These are phyloP conservation scores for Stemphylium beticola DNA, from an alignment of 2,329 filamentous ascomycete species.

Conservation along the genomic window DNA sequence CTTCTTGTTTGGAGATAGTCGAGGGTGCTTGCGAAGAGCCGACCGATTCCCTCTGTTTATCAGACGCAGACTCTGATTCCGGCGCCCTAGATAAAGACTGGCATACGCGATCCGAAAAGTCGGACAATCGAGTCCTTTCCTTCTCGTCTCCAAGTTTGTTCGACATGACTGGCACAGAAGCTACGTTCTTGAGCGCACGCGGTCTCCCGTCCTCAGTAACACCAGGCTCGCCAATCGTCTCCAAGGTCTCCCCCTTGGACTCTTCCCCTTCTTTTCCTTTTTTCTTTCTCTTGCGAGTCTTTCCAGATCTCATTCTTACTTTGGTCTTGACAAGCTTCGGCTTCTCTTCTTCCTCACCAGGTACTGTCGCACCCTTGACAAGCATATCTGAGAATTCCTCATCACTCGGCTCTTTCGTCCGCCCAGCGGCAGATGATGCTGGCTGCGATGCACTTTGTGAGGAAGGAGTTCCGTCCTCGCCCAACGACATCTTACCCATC, in stretches of 20 bases:
- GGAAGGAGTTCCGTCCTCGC: conserved; percentile 9
- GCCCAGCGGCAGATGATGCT: background rate
- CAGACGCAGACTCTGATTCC: conserved; percentile 33
- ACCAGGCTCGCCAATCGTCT: conserved; percentile 14
- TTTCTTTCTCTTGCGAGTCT: conserved; percentile 33
- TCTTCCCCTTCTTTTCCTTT: conserved; percentile 23
- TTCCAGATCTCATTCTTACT: conserved; percentile 44
- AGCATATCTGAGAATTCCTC: conserved; percentile 40
- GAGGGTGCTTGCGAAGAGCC: conserved; percentile 14
- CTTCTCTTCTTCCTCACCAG: conserved; percentile 17
- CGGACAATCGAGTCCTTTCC: conserved; percentile 25
- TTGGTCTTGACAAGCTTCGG: conserved; percentile 44
- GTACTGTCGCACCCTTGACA: conserved; percentile 29
- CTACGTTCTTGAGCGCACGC: conserved; percentile 36
- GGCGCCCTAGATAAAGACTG: conserved; percentile 32
- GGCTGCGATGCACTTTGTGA: conserved; percentile 11
- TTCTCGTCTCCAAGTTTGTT: conserved; percentile 21
- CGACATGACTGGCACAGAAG: conserved; percentile 36
- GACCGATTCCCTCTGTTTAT: conserved; percentile 22
- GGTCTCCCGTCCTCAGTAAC: conserved; percentile 17
- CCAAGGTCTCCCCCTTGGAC: conserved; percentile 21
- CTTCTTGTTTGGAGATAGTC: conserved; percentile 15
- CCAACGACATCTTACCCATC: conserved; percentile 32
- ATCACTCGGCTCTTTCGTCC: conserved; percentile 25
- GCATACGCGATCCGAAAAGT: conserved; percentile 34